Percentiles rank a stretch among this genome's conserved stretches.
These are phyloP conservation scores for Olyra latifolia DNA, from an alignment of 176 grass and related monocot genomes.

Conservation along the genomic window DNA sequence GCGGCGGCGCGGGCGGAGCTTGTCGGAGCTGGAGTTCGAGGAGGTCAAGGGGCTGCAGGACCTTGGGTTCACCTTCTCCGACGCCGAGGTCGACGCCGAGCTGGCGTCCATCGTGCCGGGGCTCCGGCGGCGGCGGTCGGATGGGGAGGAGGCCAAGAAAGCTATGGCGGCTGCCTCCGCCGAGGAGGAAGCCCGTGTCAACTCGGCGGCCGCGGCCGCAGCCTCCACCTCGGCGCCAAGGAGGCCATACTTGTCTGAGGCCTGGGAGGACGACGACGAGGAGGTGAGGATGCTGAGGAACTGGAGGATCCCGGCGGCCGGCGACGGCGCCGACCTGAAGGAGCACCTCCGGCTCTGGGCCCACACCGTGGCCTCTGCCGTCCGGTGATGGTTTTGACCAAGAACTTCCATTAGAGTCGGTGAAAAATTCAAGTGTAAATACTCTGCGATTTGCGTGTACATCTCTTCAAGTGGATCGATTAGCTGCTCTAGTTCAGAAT, in stretches of 20 bases:
- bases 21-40: constrained; percentile 89
- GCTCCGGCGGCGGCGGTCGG: constrained; percentile 28
- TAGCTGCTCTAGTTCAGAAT: background rate
- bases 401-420: background rate
- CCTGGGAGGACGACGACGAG: constrained; percentile 63
- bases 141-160: constrained; percentile 7
- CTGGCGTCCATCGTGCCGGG: constrained; percentile 76
- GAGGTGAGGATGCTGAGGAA: constrained; percentile 56
- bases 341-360: constrained; percentile 81
- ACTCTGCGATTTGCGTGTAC: background rate
- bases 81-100: constrained; percentile 57
- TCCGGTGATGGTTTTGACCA: constrained; percentile 38
- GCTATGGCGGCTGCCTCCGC: background rate
- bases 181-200: background rate
- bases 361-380: constrained; percentile 81
- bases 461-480: background rate
- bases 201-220: background rate
- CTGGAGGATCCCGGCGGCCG: constrained; percentile 50
- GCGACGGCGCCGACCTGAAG: constrained; percentile 56
- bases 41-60: constrained; percentile 81
- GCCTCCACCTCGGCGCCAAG: background rate
- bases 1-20: constrained; percentile 52
- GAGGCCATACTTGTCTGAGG: constrained; percentile 90
- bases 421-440: constrained; percentile 41
- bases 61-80: constrained; percentile 84